A percentile compares a stretch with the other conserved stretches of the same genome.
Evolutionary conservation across 2,329 filamentous ascomycete genomes (phyloP).

Genomic region (Fusarium anthophilum): DNA sequence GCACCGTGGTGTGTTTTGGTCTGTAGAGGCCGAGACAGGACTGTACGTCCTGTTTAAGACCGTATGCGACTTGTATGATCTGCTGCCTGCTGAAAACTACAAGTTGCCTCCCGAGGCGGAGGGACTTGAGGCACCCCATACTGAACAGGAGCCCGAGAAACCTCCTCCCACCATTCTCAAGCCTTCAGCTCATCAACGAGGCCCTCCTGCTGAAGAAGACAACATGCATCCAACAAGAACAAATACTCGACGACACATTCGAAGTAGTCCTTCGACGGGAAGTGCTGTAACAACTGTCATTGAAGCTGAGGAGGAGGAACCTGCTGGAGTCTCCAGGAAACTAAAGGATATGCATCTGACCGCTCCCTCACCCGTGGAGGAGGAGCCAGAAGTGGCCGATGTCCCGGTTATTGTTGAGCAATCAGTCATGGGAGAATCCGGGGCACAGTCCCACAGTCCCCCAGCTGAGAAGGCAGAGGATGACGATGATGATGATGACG

Average conservation of each 20-base stretch:
- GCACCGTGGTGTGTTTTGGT: conserved; percentile 94
- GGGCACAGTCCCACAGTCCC: neutral
- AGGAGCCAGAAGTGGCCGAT: conserved; percentile 53
- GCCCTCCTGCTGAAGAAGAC: conserved; percentile 54
- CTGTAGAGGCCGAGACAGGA: conserved; percentile 88
- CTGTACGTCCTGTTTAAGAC: conserved; percentile 97
- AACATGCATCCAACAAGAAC: conserved; percentile 65
- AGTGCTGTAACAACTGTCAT: conserved; percentile 83
- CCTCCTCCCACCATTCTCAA: conserved; percentile 50
- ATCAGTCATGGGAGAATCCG: conserved; percentile 39
- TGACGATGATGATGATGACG: conserved; percentile 14
- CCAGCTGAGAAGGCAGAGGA: conserved; percentile 16
- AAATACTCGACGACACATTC: conserved; percentile 83
- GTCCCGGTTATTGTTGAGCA: conserved; percentile 54
- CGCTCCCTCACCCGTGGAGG: conserved; percentile 68
- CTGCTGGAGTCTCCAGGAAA: conserved; percentile 56
- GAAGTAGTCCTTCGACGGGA: conserved; percentile 82
- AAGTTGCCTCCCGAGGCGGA: conserved; percentile 94
- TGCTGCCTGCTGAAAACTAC: conserved; percentile 94
- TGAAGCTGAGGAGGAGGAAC: conserved; percentile 82
- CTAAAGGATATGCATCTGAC: conserved; percentile 59
- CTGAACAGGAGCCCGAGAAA: conserved; percentile 54
- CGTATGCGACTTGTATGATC: conserved; percentile 89
- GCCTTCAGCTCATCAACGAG: conserved; percentile 44
- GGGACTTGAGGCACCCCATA: conserved; percentile 69